Percentiles rank a stretch among this genome's conserved stretches.
phyloP scores from a whole-genome alignment of 371 early-diverging fungal species.

The Syncephalastrum monosporum region DNA sequence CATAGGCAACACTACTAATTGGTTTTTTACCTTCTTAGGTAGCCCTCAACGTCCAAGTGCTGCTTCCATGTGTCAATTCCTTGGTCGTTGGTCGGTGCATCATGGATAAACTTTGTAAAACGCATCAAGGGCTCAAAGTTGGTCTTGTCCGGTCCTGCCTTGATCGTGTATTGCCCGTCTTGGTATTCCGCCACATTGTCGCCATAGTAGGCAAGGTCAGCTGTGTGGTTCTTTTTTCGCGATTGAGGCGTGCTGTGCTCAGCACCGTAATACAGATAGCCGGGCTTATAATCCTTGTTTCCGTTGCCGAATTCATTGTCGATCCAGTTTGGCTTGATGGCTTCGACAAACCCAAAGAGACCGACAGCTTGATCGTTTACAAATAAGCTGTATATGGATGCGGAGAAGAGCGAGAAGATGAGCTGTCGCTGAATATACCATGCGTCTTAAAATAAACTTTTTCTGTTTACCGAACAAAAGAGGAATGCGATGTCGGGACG shows the following conservation, averaged over 20 bases:
- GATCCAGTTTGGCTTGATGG: conserved; percentile 21
- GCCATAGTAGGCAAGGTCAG: conserved; percentile 21
- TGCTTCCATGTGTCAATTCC: conserved; percentile 11
- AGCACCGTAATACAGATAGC: conserved; percentile 19
- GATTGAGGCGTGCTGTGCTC: background rate
- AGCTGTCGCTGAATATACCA: too few species aligned
- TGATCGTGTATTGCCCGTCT: conserved; percentile 16
- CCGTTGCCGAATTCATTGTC: conserved; percentile 20
- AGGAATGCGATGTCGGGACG: conserved; percentile 14
- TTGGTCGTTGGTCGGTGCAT: conserved; percentile 11
- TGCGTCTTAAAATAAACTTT: too few species aligned
- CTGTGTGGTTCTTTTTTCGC: background rate
- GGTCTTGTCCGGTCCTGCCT: conserved; percentile 1
- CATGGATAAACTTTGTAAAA: conserved; percentile 17
- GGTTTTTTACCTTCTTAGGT: conserved; percentile 17
- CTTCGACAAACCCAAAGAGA: conserved; percentile 21
- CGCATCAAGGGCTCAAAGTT: conserved; percentile 12
- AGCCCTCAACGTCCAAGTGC: conserved; percentile 16
- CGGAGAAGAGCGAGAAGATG: too few species aligned
- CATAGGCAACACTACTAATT: background rate
- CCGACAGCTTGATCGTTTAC: conserved; percentile 21
- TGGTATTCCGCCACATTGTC: conserved; percentile 19
- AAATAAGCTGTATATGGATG: conserved; percentile 18
- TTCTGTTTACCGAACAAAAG: conserved; percentile 17
- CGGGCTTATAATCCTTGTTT: conserved; percentile 13